A percentile compares a stretch with the other conserved stretches of the same genome.
Evolutionary conservation across 2,329 filamentous ascomycete species (phyloP).

Genomic region (Phyllosticta paracitricarpa): DNA sequence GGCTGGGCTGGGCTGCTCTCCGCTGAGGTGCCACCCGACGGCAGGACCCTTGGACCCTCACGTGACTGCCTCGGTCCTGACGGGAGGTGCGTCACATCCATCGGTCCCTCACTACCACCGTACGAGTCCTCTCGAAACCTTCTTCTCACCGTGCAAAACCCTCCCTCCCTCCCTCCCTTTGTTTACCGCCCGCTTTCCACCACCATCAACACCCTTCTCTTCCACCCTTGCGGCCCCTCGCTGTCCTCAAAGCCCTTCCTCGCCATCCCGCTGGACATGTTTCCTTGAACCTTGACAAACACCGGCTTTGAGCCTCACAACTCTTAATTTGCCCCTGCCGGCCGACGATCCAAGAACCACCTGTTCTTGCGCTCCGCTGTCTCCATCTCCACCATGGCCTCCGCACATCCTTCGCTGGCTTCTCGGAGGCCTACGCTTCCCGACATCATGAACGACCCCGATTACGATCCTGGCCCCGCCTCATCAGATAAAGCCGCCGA

Average conservation of each 20-base stretch:
- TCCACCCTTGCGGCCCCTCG: background rate
- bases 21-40: too few species aligned
- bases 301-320: constrained; percentile 1
- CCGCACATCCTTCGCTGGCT: background rate
- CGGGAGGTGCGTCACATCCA: background rate
- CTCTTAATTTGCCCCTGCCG: background rate
- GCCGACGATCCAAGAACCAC: background rate
- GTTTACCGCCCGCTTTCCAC: background rate
- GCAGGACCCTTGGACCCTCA: too few species aligned
- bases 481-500: constrained; percentile 24
- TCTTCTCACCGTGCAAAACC: background rate
- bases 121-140: background rate
- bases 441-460: constrained; percentile 50
- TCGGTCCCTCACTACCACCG: background rate
- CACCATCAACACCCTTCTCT: background rate
- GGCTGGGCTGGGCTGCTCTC: too few species aligned
- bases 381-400: background rate
- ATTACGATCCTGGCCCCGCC: constrained; percentile 34
- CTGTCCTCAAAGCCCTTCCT: background rate
- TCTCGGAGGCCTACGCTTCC: background rate
- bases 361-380: background rate
- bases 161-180: background rate
- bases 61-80: too few species aligned
- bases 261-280: constrained; percentile 2
- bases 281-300: background rate